A percentile compares a stretch with the other conserved stretches of the same genome.
Evolutionary conservation across 2,329 filamentous ascomycete genomes (phyloP).

Genomic region (Zarea fungicola): DNA sequence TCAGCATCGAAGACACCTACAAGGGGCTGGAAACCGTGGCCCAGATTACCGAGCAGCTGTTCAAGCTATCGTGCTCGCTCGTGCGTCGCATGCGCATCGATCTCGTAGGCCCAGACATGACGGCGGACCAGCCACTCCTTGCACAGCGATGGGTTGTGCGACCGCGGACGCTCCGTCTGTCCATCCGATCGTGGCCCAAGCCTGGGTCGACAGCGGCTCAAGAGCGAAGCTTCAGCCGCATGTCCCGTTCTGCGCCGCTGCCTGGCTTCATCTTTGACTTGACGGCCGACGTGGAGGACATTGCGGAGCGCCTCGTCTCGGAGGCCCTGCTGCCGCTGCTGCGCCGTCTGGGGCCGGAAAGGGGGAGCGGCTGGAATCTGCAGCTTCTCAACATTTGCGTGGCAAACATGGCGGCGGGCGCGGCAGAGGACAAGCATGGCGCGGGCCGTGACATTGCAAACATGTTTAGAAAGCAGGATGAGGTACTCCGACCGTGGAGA

Average conservation of each 20-base stretch:
- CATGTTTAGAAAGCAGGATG: slow-evolving; percentile 77
- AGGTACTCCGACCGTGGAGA: slow-evolving; percentile 62
- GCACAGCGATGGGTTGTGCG: slow-evolving; percentile 64
- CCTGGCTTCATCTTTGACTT: slow-evolving; percentile 69
- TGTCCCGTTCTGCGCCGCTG: slow-evolving; percentile 69
- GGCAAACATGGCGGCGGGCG: slow-evolving; percentile 69
- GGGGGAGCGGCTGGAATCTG: slow-evolving; percentile 65
- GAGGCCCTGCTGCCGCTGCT: slow-evolving; percentile 69
- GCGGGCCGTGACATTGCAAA: slow-evolving; percentile 70
- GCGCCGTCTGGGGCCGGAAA: slow-evolving; percentile 54
- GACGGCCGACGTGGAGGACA: slow-evolving; percentile 48
- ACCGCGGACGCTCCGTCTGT: slow-evolving; percentile 75
- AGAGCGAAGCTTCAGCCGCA: slow-evolving; percentile 58
- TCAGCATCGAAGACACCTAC: slow-evolving; percentile 94
- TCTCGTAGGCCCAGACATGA: slow-evolving; percentile 51
- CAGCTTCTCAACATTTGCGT: slow-evolving; percentile 83
- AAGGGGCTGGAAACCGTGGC: slow-evolving; percentile 59
- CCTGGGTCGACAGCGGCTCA: slow-evolving; percentile 37
- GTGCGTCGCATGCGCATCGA: slow-evolving; percentile 75
- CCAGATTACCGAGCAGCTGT: slow-evolving; percentile 62
- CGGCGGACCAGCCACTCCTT: slow-evolving; percentile 24
- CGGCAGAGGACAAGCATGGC: slow-evolving; percentile 44
- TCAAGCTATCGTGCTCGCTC: slow-evolving; percentile 63
- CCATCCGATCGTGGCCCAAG: slow-evolving; percentile 57
- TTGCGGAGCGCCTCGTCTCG: slow-evolving; percentile 64